phyloP scores from a whole-genome alignment of 176 grass and related monocot species.

The Bromus sterilis region DNA sequence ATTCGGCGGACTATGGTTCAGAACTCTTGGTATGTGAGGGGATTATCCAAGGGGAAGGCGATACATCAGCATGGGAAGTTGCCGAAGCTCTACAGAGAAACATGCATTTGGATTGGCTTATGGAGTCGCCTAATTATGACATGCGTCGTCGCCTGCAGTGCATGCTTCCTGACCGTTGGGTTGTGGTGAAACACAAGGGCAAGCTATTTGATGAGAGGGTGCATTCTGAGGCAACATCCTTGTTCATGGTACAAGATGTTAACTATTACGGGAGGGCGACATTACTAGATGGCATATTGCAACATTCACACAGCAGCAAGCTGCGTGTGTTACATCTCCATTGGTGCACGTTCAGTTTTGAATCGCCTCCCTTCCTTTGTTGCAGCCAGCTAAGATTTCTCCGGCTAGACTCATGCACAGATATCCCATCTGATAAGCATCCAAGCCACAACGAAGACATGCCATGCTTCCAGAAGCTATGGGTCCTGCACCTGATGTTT shows the following conservation, averaged over 20 bases:
- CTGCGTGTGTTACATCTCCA: not conserved
- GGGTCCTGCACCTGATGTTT: not conserved
- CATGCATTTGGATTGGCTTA: not conserved
- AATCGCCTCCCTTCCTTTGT: not conserved
- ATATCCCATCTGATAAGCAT: not conserved
- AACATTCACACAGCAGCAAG: not conserved
- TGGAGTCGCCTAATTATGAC: no score
- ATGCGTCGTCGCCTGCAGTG: no score
- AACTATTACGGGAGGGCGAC: no score
- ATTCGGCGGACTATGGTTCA: not conserved
- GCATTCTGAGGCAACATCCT: not conserved
- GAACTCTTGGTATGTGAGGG: constrained; percentile 9
- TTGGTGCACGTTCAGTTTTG: not conserved
- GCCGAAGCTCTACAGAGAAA: not conserved
- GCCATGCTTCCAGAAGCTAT: not conserved
- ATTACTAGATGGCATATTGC: not conserved
- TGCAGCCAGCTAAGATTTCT: constrained; percentile 15
- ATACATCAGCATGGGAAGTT: not conserved
- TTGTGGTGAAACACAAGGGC: not conserved
- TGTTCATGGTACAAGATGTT: not conserved
- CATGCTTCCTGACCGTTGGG: not conserved
- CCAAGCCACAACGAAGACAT: not conserved
- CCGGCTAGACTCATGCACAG: not conserved
- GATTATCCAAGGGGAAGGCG: not conserved
- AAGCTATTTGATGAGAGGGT: accelerated